Base-by-base conservation (phyloP, 495 filamentous ascomycete species). In the Aspergillus egyptiacus region DNA sequence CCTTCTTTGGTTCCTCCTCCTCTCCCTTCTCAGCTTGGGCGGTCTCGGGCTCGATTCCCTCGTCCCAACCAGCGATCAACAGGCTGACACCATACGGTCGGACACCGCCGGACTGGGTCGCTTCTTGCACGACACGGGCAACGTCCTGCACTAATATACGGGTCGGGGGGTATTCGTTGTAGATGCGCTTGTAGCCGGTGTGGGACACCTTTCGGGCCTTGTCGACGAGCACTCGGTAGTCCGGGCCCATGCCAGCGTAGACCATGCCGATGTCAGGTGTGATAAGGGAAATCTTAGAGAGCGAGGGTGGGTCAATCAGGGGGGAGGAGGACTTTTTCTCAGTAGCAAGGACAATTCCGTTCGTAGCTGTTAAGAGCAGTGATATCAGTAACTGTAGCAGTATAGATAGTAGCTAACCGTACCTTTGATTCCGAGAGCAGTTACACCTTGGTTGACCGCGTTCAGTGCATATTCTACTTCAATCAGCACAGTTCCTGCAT, bases 221-320 rank as follows among this genome's bases (percentile, higher is more conserved):
- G 75, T 99, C 93, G 50, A 96, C 94, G 36, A 99, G 81, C 35
- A 97, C 88, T 59, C 93, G 83, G 74, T 97, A 99, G 71, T 99
- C 94, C 42, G 93, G 93, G 14, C 94, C 89, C 93, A 98, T 99
- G 65, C 93, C 93, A 18, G 87, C 86, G 74, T 99, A 99, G 61
- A 99, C 94, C 94, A 96, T 97, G 67, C 94, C 94, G 73, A 97
- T 96, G 78, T 99, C 89, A 53, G 93, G 93, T 33, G 94, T 97
- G 74, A 99, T 87, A 59, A 93, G 80, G 66, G 87, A 93, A 77
- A 99, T 87, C 76, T 99, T 99, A 64, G 91, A 93, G 61, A 95
- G 84, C 18, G 94, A 97, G 47, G 84, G 80, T 47, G 91, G 84
- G 65, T 95, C 91, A 72, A 90, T 91, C 62, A 96, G 85, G 36